A percentile compares a stretch with the other conserved stretches of the same genome.
Conservation (phyloP, 441 rosid species). For the Erysimum pusillum region DNA sequence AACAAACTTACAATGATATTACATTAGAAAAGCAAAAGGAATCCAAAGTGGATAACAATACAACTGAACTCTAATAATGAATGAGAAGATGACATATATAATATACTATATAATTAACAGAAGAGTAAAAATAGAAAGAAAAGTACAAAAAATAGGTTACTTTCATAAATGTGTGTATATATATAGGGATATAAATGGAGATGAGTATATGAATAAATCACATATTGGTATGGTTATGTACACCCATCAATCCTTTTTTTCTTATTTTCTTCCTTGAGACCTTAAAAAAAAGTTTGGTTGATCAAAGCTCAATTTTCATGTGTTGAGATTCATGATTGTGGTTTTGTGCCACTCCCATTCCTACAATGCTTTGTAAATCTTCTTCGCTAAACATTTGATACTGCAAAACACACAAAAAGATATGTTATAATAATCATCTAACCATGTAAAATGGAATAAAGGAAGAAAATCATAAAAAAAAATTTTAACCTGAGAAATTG, state of each 20-base stretch:
- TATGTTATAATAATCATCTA: neutral
- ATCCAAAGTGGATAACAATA: conserved; percentile 51
- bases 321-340: conserved; percentile 47
- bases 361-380: conserved; percentile 86
- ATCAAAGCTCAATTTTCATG: conserved; percentile 75
- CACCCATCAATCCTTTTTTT: conserved; percentile 52
- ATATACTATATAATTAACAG: conserved; percentile 40
- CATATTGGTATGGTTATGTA: conserved; percentile 55
- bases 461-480: neutral
- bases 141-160: neutral
- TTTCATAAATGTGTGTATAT: conserved; percentile 25
- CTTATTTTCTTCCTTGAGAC: conserved; percentile 42
- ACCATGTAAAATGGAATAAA: neutral
- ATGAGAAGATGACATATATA: conserved; percentile 35
- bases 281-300: conserved; percentile 29
- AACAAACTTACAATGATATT: conserved; percentile 30
- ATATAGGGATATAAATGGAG: no score
- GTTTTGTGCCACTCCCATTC: conserved; percentile 78
- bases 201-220: conserved; percentile 38
- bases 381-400: conserved; percentile 67
- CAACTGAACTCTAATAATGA: conserved; percentile 39
- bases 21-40: conserved; percentile 26
- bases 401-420: conserved; percentile 45
- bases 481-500: conserved; percentile 61
- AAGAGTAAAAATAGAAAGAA: neutral